Conservation (phyloP, 768 basidiomycete genomes). For the Tephrocybe sp. region DNA sequence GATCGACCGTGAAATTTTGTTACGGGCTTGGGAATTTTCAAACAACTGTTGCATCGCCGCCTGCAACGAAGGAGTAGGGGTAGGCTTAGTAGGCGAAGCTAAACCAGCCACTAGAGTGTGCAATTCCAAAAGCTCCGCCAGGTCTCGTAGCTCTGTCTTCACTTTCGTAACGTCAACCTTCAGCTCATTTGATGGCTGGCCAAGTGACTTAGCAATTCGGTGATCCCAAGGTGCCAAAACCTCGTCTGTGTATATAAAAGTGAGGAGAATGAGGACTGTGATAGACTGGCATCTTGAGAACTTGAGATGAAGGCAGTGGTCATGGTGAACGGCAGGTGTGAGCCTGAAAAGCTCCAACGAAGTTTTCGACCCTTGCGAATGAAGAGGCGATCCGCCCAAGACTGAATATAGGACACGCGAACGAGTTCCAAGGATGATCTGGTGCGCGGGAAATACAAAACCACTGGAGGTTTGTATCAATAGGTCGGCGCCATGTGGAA, state of each 20-base stretch:
- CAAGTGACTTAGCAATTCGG: slow-evolving; percentile 49
- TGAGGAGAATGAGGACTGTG: slow-evolving; percentile 69
- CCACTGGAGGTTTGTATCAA: slow-evolving; percentile 42
- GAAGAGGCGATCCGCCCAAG: slow-evolving; percentile 31
- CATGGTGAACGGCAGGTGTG: not conserved
- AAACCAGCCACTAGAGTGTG: slow-evolving; percentile 51
- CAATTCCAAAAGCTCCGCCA: slow-evolving; percentile 62
- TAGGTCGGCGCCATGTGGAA: slow-evolving; percentile 62
- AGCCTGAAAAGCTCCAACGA: slow-evolving; percentile 24
- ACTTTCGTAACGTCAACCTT: slow-evolving; percentile 45
- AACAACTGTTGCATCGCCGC: slow-evolving; percentile 52
- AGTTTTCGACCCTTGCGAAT: slow-evolving; percentile 26
- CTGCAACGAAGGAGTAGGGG: slow-evolving; percentile 44
- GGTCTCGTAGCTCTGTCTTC: slow-evolving; percentile 56
- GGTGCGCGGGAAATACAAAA: slow-evolving; percentile 58
- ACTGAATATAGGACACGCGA: slow-evolving; percentile 42
- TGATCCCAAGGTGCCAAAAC: slow-evolving; percentile 83
- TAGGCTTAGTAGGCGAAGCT: slow-evolving; percentile 57
- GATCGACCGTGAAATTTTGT: slow-evolving; percentile 15
- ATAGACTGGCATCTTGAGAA: slow-evolving; percentile 61
- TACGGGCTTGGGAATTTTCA: slow-evolving; percentile 26
- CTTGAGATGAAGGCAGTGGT: slow-evolving; percentile 27
- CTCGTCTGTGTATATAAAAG: slow-evolving; percentile 88
- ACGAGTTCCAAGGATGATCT: slow-evolving; percentile 62
- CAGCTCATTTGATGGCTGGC: slow-evolving; percentile 33